These are phyloP conservation scores for Nemophila menziesii DNA, from an alignment of 257 asterid genomes.

Conservation along the genomic window DNA sequence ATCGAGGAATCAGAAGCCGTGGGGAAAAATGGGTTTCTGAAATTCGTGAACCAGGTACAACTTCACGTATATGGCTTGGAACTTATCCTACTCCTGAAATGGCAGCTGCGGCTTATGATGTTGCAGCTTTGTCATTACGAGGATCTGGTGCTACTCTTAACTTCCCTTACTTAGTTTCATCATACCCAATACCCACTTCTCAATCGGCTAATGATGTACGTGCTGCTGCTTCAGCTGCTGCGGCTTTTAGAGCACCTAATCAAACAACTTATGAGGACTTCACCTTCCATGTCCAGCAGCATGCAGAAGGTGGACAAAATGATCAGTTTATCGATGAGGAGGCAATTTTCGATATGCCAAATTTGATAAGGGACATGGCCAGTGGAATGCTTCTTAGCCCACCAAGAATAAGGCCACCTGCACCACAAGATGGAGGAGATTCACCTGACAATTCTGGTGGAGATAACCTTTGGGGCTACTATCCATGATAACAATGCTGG, in stretches of 20 bases:
- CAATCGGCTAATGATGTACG: conserved; percentile 24
- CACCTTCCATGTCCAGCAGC: background rate
- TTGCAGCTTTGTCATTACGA: conserved; percentile 39
- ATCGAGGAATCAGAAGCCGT: conserved; percentile 49
- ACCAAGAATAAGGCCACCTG: too few relatives aligned
- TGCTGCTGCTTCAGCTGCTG: conserved; percentile 26
- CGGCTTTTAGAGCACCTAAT: conserved; percentile 6
- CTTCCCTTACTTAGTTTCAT: background rate
- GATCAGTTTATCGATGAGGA: conserved; percentile 46
- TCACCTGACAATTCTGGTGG: too few relatives aligned
- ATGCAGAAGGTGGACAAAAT: conserved; percentile 5
- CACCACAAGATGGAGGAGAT: too few relatives aligned
- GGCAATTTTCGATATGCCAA: conserved; percentile 39
- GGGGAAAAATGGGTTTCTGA: conserved; percentile 66
- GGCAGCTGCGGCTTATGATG: conserved; percentile 64
- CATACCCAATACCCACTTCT: conserved; percentile 31
- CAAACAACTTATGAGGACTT: too few relatives aligned
- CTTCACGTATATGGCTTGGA: conserved; percentile 58
- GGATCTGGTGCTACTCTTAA: conserved; percentile 22
- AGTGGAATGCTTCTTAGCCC: conserved; percentile 56
- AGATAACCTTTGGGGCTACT: too few relatives aligned
- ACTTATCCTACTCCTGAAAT: conserved; percentile 46
- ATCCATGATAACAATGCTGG: too few relatives aligned
- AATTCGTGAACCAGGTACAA: conserved; percentile 44
- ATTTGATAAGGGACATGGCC: conserved; percentile 47